phyloP scores from a whole-genome alignment of 176 grass and related monocot genomes.

The Aegilops bicornis region DNA sequence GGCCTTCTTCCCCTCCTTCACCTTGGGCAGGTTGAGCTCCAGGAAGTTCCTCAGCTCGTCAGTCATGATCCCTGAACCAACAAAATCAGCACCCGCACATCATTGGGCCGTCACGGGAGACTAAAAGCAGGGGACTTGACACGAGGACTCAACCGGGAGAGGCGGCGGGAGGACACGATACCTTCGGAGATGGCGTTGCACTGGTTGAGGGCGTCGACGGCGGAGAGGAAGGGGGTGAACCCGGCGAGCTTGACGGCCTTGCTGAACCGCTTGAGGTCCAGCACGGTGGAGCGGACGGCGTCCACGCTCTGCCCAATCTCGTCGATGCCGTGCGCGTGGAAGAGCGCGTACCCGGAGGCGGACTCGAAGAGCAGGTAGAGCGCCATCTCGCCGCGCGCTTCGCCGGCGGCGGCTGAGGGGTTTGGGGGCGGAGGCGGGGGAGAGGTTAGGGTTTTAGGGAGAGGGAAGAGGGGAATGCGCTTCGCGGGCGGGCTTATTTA shows the following conservation, averaged over 20 bases:
- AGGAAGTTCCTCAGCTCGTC: conserved; percentile 77
- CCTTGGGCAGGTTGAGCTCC: conserved; percentile 67
- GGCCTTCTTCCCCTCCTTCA: conserved; percentile 66
- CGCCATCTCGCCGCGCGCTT: conserved; percentile 42
- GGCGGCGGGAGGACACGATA: neutral
- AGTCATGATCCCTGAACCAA: conserved; percentile 62
- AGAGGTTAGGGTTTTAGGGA: neutral
- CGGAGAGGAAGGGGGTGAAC: conserved; percentile 69
- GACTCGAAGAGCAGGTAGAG: conserved; percentile 70
- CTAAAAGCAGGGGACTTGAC: neutral
- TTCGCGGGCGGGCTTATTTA: neutral
- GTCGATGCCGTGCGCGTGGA: conserved; percentile 66
- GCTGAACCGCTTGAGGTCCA: conserved; percentile 63
- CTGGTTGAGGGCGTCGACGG: conserved; percentile 74
- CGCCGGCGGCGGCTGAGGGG: neutral
- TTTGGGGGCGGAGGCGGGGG: neutral
- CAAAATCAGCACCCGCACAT: neutral
- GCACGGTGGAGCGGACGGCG: conserved; percentile 50
- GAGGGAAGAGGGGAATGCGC: neutral
- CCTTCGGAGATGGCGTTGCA: conserved; percentile 72
- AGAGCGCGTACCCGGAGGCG: conserved; percentile 61
- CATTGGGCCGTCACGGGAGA: neutral
- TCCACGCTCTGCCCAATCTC: conserved; percentile 75
- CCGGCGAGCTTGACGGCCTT: conserved; percentile 69
- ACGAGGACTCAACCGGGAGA: neutral